These are phyloP conservation scores for Mycena galericulata DNA, from an alignment of 768 basidiomycete genomes.

Conservation along the genomic window DNA sequence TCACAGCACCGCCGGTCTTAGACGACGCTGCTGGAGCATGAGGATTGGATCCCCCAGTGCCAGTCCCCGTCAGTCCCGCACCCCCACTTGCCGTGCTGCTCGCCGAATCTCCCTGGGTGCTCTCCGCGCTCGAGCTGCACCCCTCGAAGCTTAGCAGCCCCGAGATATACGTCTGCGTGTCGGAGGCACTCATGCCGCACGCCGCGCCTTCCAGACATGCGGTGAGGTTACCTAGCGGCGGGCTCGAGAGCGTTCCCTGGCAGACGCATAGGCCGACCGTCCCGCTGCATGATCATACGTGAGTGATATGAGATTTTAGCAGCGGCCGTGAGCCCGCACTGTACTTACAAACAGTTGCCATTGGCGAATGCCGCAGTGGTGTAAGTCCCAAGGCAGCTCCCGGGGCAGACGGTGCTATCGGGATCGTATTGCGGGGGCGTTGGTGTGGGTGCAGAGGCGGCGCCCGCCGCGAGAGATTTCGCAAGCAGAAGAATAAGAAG, in stretches of 20 bases:
- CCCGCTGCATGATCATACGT: background rate
- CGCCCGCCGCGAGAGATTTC: background rate
- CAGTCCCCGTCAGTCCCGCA: background rate
- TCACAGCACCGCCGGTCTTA: background rate
- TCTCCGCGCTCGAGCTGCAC: constrained; percentile 5
- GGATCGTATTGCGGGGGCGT: constrained; percentile 13
- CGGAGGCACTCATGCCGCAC: background rate
- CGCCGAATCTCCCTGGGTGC: background rate
- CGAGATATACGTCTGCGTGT: constrained; percentile 2
- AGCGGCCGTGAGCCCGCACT: too few species aligned
- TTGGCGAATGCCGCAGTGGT: background rate
- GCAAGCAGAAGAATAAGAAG: too few species aligned
- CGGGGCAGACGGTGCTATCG: constrained; percentile 6
- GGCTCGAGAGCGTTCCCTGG: background rate
- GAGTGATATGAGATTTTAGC: too few species aligned
- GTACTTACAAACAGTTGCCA: background rate
- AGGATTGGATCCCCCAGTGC: background rate
- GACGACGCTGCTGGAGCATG: background rate
- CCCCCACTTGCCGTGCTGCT: background rate
- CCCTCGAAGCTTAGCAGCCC: constrained; percentile 8
- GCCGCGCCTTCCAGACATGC: constrained; percentile 1
- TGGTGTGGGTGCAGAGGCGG: background rate
- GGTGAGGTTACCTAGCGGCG: constrained; percentile 10
- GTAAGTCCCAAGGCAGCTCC: constrained; percentile 9
- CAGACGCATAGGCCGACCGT: background rate